Conservation (phyloP, 345 rosid species). For the Dimocarpus longan region DNA sequence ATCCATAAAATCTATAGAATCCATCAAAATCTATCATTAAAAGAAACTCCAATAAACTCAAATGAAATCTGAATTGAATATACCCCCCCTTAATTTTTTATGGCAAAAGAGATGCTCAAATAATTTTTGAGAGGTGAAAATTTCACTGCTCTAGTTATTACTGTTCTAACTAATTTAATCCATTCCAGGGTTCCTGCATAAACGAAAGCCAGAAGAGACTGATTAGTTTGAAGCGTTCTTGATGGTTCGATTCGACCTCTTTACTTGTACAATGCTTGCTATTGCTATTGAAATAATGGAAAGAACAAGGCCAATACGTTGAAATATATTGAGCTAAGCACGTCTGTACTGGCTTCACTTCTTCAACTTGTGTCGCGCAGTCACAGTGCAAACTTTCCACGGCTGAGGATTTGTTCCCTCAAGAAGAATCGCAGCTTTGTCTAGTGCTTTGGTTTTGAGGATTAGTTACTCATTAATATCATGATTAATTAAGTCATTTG, state of each 20-base stretch:
- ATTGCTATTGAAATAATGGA: conserved; percentile 18
- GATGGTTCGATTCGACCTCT: background rate
- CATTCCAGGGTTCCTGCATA: too few relatives aligned
- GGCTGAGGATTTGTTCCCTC: background rate
- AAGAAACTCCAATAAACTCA: too few relatives aligned
- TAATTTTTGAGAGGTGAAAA: too few relatives aligned
- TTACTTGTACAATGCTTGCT: background rate
- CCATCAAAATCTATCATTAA: too few relatives aligned
- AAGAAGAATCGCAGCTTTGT: conserved; percentile 22
- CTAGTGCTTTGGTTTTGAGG: conserved; percentile 16
- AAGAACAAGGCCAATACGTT: conserved; percentile 30
- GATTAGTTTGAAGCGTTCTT: background rate
- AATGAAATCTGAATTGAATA: too few relatives aligned
- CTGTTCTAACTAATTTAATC: too few relatives aligned
- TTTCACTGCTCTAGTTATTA: too few relatives aligned
- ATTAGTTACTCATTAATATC: background rate
- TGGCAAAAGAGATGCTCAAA: too few relatives aligned
- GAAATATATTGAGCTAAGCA: too few relatives aligned
- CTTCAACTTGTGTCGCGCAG: conserved; percentile 3
- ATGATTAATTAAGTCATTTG: background rate
- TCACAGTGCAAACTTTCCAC: conserved; percentile 29
- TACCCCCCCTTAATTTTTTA: too few relatives aligned
- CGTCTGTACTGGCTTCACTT: too few relatives aligned
- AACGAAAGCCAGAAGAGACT: conserved; percentile 9
- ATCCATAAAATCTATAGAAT: too few relatives aligned